Evolutionary conservation across 257 asterid genomes (phyloP), one percentile per base, ranked within the genome.

Genomic region (Pogostemon cablin): DNA sequence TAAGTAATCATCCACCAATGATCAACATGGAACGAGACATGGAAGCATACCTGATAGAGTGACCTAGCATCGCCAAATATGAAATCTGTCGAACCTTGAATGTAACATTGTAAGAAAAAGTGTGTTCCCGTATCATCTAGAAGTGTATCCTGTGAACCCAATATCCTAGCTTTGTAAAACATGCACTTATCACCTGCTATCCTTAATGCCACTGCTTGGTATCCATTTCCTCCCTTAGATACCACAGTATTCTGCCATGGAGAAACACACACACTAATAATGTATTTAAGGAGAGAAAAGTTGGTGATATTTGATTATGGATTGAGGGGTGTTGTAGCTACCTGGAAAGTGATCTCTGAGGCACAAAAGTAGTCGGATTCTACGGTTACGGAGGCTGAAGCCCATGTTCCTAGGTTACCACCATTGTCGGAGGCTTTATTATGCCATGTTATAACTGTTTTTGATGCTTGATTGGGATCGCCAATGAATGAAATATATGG

Each of bases 61-160:
- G 98, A 91, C 69, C 71, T 89, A 5, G 87, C 92, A 54, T 83
- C 75, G 55, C 98, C 96, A 67, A 82, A 85, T 7, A 89, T 86
- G 85, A 89, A 87, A 68, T 92, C 98, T 0, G 80, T 76, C 0
- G 85, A 71, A 8, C 96, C 98, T 75, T 77, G 85, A 53, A 92
- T 83, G 81, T 68, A 85, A 71, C 95, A 89, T 8, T 77, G 67
- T 77, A 60, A 72, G 67, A 77, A 89, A 54, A 71, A 88, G 12
- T 92, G 96, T 0, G 82, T 48, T 2, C 98, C 96, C 0, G 9
- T 2, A 7, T 85, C 86, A 55, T 92, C 98, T n/a, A 85, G 75
- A 1, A 92, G 90, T 0, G 98, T 85, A 15, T 92, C 96, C 56
- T 92, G 96, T 50, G 88, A 75, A 25, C 98, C 98, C 46, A 89